Base-by-base conservation (phyloP, 805 yeast genomes). In the Candida boidinii region DNA sequence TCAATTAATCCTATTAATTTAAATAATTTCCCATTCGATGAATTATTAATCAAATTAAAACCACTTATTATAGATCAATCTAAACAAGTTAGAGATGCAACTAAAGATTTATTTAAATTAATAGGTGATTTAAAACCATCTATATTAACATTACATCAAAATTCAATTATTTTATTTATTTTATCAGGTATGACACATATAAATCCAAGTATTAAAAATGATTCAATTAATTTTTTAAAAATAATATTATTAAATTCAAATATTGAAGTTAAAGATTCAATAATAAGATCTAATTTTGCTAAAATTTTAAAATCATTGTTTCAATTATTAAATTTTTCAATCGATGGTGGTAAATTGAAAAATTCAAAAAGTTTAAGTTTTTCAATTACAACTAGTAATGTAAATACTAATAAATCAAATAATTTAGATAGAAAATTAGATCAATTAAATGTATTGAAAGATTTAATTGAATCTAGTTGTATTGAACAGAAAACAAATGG, bases 181-280 rank as follows among this genome's bases (percentile, higher is more conserved):
- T 82, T 81, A 44, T 79, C 90, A 33, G 94, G 95, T 3, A 90
- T 92, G 96, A 82, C 96, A 13, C 96, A 92, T 53, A 81, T 92
- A 26, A 70, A 70, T 20, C 77, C 86, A 1, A 76, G 74, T 4
- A 76, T 92, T 18, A 70, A 95, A 35, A 71, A 73, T 28, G 87
- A 83, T 38, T 75, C 94, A 2, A 73, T 90, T 0, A 72, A 68
- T 37, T 83, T 81, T 44, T 58, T 88, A 17, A 63, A 67, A 25
- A 64, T 77, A 3, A 51, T 87, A 34, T 52, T 86, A n/a, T 62
- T 67, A 28, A 58, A 66, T 35, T 71, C 77, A 17, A 64, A 72
- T 3, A 36, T 37, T 5, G 56, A 51, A 12, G 37, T 55, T 10
- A 31, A 37, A 3, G 69, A 64, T 27, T 64, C 79, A 7, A 54